Evolutionary conservation across 2,329 filamentous ascomycete genomes (phyloP).

Genomic region (Ascochyta viciae-villosae): DNA sequence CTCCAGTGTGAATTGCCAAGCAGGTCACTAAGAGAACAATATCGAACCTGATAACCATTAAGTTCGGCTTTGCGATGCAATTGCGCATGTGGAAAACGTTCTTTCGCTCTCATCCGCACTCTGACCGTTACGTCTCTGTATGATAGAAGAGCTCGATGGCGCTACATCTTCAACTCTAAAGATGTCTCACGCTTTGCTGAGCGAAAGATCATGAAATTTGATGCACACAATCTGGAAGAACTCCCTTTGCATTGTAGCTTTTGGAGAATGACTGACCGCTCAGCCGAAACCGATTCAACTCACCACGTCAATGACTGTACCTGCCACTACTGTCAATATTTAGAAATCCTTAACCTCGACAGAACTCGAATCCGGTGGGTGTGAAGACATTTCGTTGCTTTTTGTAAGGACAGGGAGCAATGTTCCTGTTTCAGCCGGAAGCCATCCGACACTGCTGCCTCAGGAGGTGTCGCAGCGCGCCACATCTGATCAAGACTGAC

Average conservation of each 20-base stretch:
- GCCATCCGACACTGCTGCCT: conserved; percentile 13
- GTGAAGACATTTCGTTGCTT: not conserved
- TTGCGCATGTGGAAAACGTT: no score
- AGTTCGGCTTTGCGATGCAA: no score
- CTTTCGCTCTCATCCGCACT: no score
- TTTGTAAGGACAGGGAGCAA: not conserved
- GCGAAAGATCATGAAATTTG: no score
- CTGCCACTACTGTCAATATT: not conserved
- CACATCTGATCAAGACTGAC: conserved; percentile 3
- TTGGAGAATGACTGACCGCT: not conserved
- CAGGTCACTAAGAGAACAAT: no score
- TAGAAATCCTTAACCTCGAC: not conserved
- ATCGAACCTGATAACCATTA: no score
- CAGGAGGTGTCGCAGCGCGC: conserved; percentile 11
- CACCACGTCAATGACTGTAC: not conserved
- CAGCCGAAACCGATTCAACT: not conserved
- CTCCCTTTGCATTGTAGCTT: not conserved
- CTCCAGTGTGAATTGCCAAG: no score
- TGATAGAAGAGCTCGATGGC: no score
- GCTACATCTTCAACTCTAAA: no score
- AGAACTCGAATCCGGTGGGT: not conserved
- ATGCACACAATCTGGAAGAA: not conserved
- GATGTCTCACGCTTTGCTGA: no score
- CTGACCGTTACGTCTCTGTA: no score
- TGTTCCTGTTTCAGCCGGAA: conserved; percentile 7